These are phyloP conservation scores for Lathyrus aphaca DNA, from an alignment of 306 rosid genomes.

Conservation along the genomic window DNA sequence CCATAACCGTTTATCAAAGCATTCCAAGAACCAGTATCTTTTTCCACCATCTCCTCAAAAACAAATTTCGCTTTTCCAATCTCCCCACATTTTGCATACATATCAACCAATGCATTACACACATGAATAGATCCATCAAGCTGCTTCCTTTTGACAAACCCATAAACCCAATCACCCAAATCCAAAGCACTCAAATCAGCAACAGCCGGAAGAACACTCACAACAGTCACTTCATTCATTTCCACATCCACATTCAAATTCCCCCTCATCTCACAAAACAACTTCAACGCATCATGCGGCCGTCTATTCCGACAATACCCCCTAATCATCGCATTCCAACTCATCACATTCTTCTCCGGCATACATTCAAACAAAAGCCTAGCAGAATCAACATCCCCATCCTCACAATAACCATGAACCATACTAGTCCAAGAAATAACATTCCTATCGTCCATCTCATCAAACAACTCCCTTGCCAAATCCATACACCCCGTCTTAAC, in stretches of 20 bases:
- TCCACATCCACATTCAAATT: slow-evolving; percentile 38
- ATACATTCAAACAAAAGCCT: slow-evolving; percentile 61
- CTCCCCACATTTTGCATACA: slow-evolving; percentile 83
- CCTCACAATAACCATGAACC: slow-evolving; percentile 61
- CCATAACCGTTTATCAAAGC: slow-evolving; percentile 79
- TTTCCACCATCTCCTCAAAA: slow-evolving; percentile 53
- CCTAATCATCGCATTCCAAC: slow-evolving; percentile 77
- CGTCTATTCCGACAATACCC: slow-evolving; percentile 65
- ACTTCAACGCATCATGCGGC: slow-evolving; percentile 59
- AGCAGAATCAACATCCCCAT: slow-evolving; percentile 55
- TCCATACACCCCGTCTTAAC: slow-evolving; percentile 56
- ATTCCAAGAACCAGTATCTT: slow-evolving; percentile 69
- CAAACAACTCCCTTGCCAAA: slow-evolving; percentile 60
- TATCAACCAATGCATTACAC: slow-evolving; percentile 63
- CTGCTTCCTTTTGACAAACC: slow-evolving; percentile 48
- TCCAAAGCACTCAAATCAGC: slow-evolving; percentile 71
- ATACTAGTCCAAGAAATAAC: slow-evolving; percentile 77
- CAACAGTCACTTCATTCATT: slow-evolving; percentile 63
- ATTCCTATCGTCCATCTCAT: slow-evolving; percentile 53
- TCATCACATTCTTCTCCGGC: slow-evolving; percentile 62
- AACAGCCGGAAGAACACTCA: slow-evolving; percentile 72
- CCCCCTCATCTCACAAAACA: slow-evolving; percentile 59
- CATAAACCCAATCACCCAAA: slow-evolving; percentile 66
- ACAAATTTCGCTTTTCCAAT: slow-evolving; percentile 48
- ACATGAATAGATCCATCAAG: slow-evolving; percentile 48